These are phyloP conservation scores for Arbutus unedo DNA, from an alignment of 148 eudicot genomes.

Conservation along the genomic window DNA sequence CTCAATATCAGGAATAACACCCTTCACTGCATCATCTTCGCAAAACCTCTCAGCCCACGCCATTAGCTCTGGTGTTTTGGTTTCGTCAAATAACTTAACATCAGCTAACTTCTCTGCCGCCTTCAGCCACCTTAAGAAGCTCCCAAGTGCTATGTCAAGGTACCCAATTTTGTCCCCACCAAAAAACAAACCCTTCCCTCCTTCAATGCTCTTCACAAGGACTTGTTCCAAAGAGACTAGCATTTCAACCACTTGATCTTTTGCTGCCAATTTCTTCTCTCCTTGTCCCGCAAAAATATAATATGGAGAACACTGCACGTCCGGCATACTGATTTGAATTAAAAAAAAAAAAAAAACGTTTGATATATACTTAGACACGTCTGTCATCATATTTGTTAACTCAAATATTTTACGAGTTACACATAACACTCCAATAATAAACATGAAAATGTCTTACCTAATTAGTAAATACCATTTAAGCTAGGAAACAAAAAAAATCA, in stretches of 20 bases:
- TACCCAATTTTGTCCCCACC: constrained; percentile 48
- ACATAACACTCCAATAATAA: no score
- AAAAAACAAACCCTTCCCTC: constrained; percentile 32
- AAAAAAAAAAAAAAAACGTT: no score
- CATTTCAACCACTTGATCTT: constrained; percentile 26
- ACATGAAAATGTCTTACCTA: no score
- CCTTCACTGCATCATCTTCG: constrained; percentile 41
- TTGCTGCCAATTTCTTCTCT: constrained; percentile 17
- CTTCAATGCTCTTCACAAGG: constrained; percentile 43
- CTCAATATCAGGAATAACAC: constrained; percentile 34
- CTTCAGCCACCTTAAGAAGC: constrained; percentile 38
- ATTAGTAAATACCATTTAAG: no score
- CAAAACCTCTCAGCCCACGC: constrained; percentile 37
- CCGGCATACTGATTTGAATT: neutral
- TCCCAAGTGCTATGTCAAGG: constrained; percentile 13
- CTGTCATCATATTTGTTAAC: no score
- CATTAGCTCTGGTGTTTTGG: constrained; percentile 22
- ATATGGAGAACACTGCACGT: constrained; percentile 38
- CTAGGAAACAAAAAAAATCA: no score
- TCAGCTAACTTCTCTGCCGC: constrained; percentile 19
- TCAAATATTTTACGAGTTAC: no score
- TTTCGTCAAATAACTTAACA: constrained; percentile 7
- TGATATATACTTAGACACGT: no score
- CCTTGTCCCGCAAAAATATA: neutral
- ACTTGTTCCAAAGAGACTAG: constrained; percentile 36